Conservation (phyloP, 495 filamentous ascomycete genomes). For the Tuber brumale region DNA sequence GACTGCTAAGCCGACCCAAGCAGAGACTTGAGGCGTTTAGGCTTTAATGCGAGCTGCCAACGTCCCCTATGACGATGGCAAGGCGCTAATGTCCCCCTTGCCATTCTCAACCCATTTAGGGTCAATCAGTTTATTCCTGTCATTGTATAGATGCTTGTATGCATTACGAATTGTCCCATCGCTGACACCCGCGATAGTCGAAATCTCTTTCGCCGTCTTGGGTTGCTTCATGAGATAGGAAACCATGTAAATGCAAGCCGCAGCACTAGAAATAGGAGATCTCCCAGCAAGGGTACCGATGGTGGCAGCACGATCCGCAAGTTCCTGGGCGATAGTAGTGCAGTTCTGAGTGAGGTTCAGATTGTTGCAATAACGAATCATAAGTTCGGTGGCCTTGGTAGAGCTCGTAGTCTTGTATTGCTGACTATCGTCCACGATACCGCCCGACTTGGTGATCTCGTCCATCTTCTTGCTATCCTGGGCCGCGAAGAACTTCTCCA, state of each 20-base stretch:
- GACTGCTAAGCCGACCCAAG: not conserved
- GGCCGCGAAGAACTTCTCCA: constrained; percentile 75
- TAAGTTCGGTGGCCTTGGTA: constrained; percentile 77
- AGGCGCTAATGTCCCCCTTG: constrained; percentile 59
- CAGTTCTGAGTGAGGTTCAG: constrained; percentile 63
- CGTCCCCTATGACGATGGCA: constrained; percentile 51
- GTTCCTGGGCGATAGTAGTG: constrained; percentile 62
- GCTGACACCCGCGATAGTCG: constrained; percentile 71
- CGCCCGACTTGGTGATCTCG: constrained; percentile 49
- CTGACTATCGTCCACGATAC: constrained; percentile 43
- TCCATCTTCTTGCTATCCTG: constrained; percentile 53
- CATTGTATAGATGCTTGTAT: constrained; percentile 75
- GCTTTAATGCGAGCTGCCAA: not conserved
- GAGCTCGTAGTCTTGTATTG: constrained; percentile 66
- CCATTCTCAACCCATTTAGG: constrained; percentile 65
- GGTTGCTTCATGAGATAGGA: constrained; percentile 71
- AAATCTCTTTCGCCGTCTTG: constrained; percentile 80
- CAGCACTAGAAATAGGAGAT: constrained; percentile 87
- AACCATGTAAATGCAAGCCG: constrained; percentile 92
- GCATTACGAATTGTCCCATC: constrained; percentile 90
- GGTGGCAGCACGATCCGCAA: constrained; percentile 65
- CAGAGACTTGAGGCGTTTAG: not conserved
- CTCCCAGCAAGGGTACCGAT: constrained; percentile 79
- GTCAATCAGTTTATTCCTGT: constrained; percentile 66
- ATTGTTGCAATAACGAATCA: constrained; percentile 78